These are phyloP conservation scores for Colletotrichum sp. DNA, from an alignment of 2,329 filamentous ascomycete species.

Conservation along the genomic window DNA sequence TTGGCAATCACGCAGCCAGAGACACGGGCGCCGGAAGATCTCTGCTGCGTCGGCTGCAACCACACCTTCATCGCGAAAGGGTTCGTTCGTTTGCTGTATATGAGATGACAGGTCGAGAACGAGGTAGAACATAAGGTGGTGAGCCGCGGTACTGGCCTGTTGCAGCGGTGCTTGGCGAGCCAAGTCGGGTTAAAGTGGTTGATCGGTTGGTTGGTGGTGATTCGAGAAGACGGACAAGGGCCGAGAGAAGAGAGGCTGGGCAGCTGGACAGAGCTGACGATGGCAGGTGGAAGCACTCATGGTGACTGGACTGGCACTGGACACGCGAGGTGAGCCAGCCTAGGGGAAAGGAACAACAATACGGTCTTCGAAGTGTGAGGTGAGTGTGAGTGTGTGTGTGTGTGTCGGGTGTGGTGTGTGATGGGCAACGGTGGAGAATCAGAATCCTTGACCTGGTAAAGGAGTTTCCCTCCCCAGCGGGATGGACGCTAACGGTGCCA, in stretches of 20 bases:
- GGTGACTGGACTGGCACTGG: not conserved
- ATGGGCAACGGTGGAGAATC: not conserved
- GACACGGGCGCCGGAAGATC: constrained; percentile 9
- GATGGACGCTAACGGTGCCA: constrained; percentile 10
- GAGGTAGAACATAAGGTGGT: not conserved
- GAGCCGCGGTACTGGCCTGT: not conserved
- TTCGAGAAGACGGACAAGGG: not conserved
- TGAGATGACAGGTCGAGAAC: not conserved
- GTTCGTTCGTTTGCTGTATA: not conserved
- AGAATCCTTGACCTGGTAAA: not conserved
- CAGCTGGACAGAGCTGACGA: not conserved
- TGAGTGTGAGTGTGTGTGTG: not conserved
- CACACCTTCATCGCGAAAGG: not conserved
- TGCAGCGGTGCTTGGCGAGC: not conserved
- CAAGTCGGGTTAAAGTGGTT: constrained; percentile 1
- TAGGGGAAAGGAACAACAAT: not conserved
- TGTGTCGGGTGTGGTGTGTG: not conserved
- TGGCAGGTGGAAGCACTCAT: not conserved
- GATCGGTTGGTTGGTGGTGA: not conserved
- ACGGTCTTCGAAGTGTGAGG: not conserved
- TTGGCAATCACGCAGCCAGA: not conserved
- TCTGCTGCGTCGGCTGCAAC: not conserved
- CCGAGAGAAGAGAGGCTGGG: not conserved
- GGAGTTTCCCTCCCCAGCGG: constrained; percentile 7
- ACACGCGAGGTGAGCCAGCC: not conserved